phyloP scores from a whole-genome alignment of 2,329 filamentous ascomycete species.

The Neobulgaria alba region DNA sequence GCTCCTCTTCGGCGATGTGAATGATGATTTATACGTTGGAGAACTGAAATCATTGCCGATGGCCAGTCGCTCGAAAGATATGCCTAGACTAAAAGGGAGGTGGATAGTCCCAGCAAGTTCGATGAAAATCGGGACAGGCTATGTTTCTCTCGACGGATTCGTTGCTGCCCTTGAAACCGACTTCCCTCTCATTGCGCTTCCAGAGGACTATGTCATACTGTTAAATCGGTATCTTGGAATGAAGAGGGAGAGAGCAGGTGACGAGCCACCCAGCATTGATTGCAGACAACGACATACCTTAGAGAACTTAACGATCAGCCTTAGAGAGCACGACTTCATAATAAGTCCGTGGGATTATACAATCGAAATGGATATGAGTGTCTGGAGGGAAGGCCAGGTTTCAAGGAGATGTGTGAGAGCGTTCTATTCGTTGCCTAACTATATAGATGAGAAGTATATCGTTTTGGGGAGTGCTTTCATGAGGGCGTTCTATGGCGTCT shows the following conservation, averaged over 20 bases:
- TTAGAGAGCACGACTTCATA: conserved; percentile 4
- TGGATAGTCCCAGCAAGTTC: conserved; percentile 4
- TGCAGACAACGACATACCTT: conserved; percentile 2
- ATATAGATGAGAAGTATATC: conserved; percentile 4
- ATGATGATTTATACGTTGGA: conserved; percentile 6
- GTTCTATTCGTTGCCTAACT: conserved; percentile 4
- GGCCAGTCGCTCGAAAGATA: not conserved
- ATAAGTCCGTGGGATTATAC: conserved; percentile 8
- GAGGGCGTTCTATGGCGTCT: conserved; percentile 8
- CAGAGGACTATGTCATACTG: conserved; percentile 2
- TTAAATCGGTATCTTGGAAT: conserved; percentile 1
- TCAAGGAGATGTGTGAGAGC: conserved; percentile 7
- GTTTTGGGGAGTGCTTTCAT: conserved; percentile 10
- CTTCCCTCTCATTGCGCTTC: conserved; percentile 5
- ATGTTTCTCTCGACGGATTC: conserved; percentile 3
- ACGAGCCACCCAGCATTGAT: conserved; percentile 3
- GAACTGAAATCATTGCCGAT: conserved; percentile 5
- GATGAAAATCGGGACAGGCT: conserved; percentile 2
- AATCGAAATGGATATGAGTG: conserved; percentile 5
- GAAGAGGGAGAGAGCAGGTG: not conserved
- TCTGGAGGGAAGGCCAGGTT: not conserved
- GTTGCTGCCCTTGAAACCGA: conserved; percentile 4
- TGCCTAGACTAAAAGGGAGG: not conserved
- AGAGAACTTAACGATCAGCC: conserved; percentile 3
- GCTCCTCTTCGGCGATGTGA: conserved; percentile 6